Evolutionary conservation across 805 yeast species (phyloP).

Genomic region (Ogataea siamensis): DNA sequence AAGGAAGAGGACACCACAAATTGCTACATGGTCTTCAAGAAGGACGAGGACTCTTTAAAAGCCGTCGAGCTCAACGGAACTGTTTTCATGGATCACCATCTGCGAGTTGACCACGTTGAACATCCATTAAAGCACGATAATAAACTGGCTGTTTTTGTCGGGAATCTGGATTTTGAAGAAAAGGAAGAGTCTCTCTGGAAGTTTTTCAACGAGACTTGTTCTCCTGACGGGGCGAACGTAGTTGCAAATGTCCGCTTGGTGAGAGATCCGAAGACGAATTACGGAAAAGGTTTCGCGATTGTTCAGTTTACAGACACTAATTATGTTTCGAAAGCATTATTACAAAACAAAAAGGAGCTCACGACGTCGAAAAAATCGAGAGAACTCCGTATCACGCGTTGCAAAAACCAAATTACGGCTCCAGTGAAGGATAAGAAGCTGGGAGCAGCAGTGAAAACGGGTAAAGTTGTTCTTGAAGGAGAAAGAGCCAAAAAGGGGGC

Average conservation of each 20-base stretch:
- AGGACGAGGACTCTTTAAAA: conserved; percentile 46
- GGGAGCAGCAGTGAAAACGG: conserved; percentile 74
- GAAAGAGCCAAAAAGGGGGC: conserved; percentile 72
- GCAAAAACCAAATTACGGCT: conserved; percentile 39
- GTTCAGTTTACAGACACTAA: conserved; percentile 79
- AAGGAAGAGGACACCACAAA: conserved; percentile 78
- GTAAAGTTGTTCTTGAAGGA: conserved; percentile 66
- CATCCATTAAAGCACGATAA: conserved; percentile 87
- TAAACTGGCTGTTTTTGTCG: conserved; percentile 83
- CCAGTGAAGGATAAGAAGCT: conserved; percentile 51
- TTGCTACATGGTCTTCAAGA: conserved; percentile 79
- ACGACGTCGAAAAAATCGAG: conserved; percentile 43
- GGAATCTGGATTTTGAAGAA: conserved; percentile 91
- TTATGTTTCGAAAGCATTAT: conserved; percentile 76
- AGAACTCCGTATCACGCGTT: conserved; percentile 73
- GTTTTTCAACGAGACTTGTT: conserved; percentile 56
- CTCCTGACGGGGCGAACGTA: conserved; percentile 35
- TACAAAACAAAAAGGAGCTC: conserved; percentile 68
- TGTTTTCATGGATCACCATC: conserved; percentile 67
- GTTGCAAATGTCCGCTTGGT: conserved; percentile 88
- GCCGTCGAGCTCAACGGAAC: conserved; percentile 59
- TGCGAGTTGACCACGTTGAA: conserved; percentile 89
- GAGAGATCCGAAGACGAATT: conserved; percentile 88
- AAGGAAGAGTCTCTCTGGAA: conserved; percentile 86
- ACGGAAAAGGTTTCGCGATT: conserved; percentile 97